Percentiles rank a stretch among this genome's conserved stretches.
These are phyloP conservation scores for Cystofilobasidium macerans DNA, from an alignment of 768 basidiomycete species.

Conservation along the genomic window DNA sequence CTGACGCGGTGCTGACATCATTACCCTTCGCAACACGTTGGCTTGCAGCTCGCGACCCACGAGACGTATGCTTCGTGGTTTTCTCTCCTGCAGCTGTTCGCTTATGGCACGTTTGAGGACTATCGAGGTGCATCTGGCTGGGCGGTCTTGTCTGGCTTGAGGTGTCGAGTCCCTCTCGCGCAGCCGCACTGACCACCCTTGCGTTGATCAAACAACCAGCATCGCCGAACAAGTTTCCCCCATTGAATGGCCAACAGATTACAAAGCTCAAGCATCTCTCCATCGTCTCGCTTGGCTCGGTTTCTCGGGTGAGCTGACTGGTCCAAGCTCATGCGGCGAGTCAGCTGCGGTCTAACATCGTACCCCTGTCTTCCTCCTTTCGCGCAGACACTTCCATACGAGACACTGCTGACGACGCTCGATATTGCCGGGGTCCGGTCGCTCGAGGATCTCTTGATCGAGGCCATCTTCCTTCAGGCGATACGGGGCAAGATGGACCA, in stretches of 20 bases:
- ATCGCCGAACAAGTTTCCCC: conserved; percentile 54
- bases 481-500: conserved; percentile 88
- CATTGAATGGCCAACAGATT: conserved; percentile 59
- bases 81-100: conserved; percentile 68
- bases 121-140: conserved; percentile 53
- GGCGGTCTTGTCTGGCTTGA: not conserved
- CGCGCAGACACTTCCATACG: conserved; percentile 52
- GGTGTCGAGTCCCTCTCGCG: not conserved
- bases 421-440: conserved; percentile 70
- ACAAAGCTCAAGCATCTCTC: conserved; percentile 88
- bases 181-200: not conserved
- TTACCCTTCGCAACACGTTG: not conserved
- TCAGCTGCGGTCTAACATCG: not conserved
- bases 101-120: conserved; percentile 75
- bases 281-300: conserved; percentile 68
- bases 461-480: conserved; percentile 84
- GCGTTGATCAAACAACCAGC: too few species aligned
- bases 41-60: conserved; percentile 51
- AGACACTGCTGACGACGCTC: conserved; percentile 56
- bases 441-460: conserved; percentile 93
- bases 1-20: not conserved
- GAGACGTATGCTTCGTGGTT: conserved; percentile 55
- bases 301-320: conserved; percentile 53
- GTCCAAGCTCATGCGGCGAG: not conserved
- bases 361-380: not conserved